A percentile compares a stretch with the other conserved stretches of the same genome.
These are phyloP conservation scores for Pyrus communis DNA, from an alignment of 306 rosid genomes.

Conservation along the genomic window DNA sequence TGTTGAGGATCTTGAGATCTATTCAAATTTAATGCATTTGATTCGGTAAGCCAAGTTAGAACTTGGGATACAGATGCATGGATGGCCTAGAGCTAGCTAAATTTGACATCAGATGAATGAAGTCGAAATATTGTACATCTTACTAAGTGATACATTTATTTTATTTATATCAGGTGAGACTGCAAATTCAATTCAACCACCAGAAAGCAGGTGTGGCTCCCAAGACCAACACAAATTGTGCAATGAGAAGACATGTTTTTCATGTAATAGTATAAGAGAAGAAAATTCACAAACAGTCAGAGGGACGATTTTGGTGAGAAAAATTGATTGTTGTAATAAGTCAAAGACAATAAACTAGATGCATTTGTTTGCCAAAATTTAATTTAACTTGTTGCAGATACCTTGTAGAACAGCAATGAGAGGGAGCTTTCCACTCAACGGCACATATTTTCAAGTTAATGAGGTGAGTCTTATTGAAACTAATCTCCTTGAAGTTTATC, in stretches of 20 bases:
- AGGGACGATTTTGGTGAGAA: conserved; percentile 78
- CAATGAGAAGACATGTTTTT: conserved; percentile 52
- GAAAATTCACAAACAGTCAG: conserved; percentile 66
- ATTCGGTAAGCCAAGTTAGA: neutral
- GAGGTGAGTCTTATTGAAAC: conserved; percentile 41
- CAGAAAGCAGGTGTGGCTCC: conserved; percentile 57
- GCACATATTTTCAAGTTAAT: conserved; percentile 90
- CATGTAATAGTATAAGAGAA: conserved; percentile 74
- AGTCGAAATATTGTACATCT: conserved; percentile 2
- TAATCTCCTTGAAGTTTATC: neutral
- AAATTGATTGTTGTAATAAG: neutral
- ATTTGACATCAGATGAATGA: conserved; percentile 1
- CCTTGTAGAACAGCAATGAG: conserved; percentile 91
- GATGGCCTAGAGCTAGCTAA: conserved; percentile 3
- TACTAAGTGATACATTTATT: conserved; percentile 5
- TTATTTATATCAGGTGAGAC: conserved; percentile 58
- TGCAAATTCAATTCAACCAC: conserved; percentile 53
- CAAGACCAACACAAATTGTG: conserved; percentile 45
- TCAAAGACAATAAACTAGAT: neutral
- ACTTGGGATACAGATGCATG: neutral
- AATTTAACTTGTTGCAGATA: conserved; percentile 36
- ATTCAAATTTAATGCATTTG: neutral
- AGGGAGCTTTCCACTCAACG: conserved; percentile 91
- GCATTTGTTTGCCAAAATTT: conserved; percentile 10
- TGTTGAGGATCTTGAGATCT: neutral